phyloP scores from a whole-genome alignment of 331 rosid species.

The Cucumis variabilis region DNA sequence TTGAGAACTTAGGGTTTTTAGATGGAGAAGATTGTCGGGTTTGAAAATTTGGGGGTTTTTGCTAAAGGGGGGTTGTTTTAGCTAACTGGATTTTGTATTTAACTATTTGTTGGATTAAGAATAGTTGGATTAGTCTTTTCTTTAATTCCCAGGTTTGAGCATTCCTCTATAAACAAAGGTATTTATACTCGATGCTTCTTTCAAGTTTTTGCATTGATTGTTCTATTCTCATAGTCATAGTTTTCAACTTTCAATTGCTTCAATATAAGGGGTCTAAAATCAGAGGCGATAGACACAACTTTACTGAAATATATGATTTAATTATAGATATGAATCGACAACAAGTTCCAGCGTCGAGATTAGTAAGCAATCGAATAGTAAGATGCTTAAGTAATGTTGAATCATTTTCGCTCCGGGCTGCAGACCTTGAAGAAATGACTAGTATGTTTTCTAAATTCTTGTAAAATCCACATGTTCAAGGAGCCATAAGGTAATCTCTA shows the following conservation, averaged over 20 bases:
- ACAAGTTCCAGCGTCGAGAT: slow-evolving; percentile 57
- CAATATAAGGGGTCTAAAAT: slow-evolving; percentile 25
- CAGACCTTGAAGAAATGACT: slow-evolving; percentile 81
- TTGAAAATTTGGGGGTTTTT: too few relatives aligned
- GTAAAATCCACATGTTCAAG: slow-evolving; percentile 70
- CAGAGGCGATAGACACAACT: not conserved
- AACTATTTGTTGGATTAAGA: too few relatives aligned
- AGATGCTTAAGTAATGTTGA: slow-evolving; percentile 72
- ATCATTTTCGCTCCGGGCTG: slow-evolving; percentile 73
- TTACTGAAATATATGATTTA: not conserved
- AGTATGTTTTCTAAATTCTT: slow-evolving; percentile 70
- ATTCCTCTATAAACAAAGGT: slow-evolving; percentile 81
- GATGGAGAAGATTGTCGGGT: too few relatives aligned
- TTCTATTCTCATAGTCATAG: not conserved
- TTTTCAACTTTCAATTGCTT: slow-evolving; percentile 8
- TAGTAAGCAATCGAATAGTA: slow-evolving; percentile 64
- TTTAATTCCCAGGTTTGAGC: slow-evolving; percentile 43
- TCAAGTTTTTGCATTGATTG: not conserved
- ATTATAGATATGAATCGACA: slow-evolving; percentile 66
- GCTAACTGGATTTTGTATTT: too few relatives aligned
- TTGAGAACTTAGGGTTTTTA: too few relatives aligned
- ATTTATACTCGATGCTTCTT: slow-evolving; percentile 29
- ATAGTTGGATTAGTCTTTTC: too few relatives aligned
- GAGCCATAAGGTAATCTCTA: slow-evolving; percentile 68
- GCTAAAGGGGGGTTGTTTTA: too few relatives aligned